Conservation (phyloP, 306 rosid genomes). For the Comarum palustre region DNA sequence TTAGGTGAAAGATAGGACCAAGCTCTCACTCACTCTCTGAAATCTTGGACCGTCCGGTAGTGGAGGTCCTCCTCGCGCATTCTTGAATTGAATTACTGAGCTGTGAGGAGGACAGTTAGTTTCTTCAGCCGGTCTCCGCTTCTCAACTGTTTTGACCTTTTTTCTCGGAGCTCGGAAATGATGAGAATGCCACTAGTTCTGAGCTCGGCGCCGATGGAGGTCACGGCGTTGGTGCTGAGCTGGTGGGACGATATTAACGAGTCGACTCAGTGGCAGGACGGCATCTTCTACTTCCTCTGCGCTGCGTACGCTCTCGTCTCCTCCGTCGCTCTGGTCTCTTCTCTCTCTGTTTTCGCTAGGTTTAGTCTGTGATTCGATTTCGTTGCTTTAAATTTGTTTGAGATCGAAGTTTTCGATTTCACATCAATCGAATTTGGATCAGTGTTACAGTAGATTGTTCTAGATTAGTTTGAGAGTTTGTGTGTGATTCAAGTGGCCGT, state of each 20-base stretch:
- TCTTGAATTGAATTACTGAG: slow-evolving; percentile 2
- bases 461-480: not conserved
- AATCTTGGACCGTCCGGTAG: slow-evolving; percentile 38
- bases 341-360: not conserved
- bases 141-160: slow-evolving; percentile 7
- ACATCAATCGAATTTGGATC: not conserved
- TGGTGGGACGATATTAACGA: slow-evolving; percentile 68
- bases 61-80: slow-evolving; percentile 19
- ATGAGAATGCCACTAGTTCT: slow-evolving; percentile 35
- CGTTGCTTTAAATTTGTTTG: slow-evolving; percentile 9
- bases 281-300: slow-evolving; percentile 65
- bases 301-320: slow-evolving; percentile 79
- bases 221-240: slow-evolving; percentile 24
- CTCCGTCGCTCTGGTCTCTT: slow-evolving; percentile 64
- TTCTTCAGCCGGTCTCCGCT: not conserved
- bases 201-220: slow-evolving; percentile 39
- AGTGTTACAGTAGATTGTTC: not conserved
- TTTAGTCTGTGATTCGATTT: not conserved
- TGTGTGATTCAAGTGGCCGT: not conserved
- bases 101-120: not conserved
- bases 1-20: slow-evolving; percentile 24
- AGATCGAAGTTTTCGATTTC: slow-evolving; percentile 1
- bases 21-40: slow-evolving; percentile 2
- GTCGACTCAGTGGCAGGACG: slow-evolving; percentile 51
- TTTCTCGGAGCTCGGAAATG: slow-evolving; percentile 27